phyloP scores from a whole-genome alignment of 2,329 filamentous ascomycete species.

The Colletotrichum higginsianum region DNA sequence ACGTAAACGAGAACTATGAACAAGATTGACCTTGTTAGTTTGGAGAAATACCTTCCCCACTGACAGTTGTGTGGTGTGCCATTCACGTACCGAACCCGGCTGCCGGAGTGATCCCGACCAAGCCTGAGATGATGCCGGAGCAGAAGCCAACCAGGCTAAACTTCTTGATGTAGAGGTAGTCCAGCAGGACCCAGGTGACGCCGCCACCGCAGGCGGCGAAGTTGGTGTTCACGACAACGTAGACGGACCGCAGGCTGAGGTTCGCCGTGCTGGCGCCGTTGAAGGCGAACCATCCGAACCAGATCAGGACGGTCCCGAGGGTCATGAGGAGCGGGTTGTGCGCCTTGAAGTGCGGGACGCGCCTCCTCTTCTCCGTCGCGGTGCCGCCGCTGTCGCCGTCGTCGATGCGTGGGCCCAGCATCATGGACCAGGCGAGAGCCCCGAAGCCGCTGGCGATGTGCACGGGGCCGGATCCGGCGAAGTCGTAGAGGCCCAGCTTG shows the following conservation, averaged over 20 bases:
- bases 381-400: slow-evolving; percentile 53
- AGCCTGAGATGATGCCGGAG: slow-evolving; percentile 87
- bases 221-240: slow-evolving; percentile 72
- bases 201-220: slow-evolving; percentile 69
- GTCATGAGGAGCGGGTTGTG: slow-evolving; percentile 76
- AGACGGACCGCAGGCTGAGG: slow-evolving; percentile 65
- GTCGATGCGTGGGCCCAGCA: slow-evolving; percentile 71
- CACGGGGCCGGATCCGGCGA: slow-evolving; percentile 74
- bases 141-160: slow-evolving; percentile 78
- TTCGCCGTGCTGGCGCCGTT: slow-evolving; percentile 66
- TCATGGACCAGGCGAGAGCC: slow-evolving; percentile 75
- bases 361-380: slow-evolving; percentile 55
- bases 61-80: no score
- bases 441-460: slow-evolving; percentile 75
- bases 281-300: slow-evolving; percentile 73
- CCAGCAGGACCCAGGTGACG: slow-evolving; percentile 67
- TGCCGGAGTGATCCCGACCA: slow-evolving; percentile 89
- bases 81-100: slow-evolving; percentile 69
- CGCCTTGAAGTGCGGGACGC: slow-evolving; percentile 60
- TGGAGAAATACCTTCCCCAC: no score
- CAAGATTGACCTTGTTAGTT: no score
- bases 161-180: slow-evolving; percentile 63
- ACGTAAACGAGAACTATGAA: slow-evolving; percentile 62
- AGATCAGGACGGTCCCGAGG: slow-evolving; percentile 75
- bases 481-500: slow-evolving; percentile 72